phyloP scores from a whole-genome alignment of 495 filamentous ascomycete genomes.

The Friedmanniomyces simplex region DNA sequence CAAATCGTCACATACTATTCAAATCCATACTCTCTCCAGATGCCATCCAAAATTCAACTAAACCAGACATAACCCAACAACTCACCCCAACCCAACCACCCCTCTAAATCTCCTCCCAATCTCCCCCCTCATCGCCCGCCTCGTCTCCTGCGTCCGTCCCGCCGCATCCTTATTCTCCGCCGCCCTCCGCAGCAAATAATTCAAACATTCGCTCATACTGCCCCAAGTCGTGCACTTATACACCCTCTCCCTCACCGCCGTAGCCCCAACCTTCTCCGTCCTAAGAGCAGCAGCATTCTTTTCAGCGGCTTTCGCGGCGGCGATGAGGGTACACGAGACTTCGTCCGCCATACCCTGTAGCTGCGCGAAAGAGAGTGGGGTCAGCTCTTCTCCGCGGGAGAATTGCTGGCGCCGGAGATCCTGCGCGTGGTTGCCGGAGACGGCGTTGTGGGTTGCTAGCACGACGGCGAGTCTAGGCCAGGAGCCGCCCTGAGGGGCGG shows the following conservation, averaged over 20 bases:
- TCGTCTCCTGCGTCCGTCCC: slow-evolving; percentile 60
- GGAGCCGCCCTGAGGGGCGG: slow-evolving; percentile 31
- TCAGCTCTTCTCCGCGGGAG: slow-evolving; percentile 32
- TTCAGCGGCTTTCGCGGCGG: slow-evolving; percentile 33
- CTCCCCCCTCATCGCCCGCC: slow-evolving; percentile 63
- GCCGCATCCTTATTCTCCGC: slow-evolving; percentile 90
- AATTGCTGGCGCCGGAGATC: slow-evolving; percentile 45
- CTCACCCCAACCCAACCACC: slow-evolving; percentile 16
- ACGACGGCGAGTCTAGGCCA: slow-evolving; percentile 62
- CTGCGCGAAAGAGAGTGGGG: slow-evolving; percentile 73
- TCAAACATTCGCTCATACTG: slow-evolving; percentile 83
- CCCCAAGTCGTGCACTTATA: slow-evolving; percentile 95
- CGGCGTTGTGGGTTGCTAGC: slow-evolving; percentile 87
- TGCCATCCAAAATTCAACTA: background rate
- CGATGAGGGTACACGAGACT: slow-evolving; percentile 69
- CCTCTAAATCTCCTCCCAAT: slow-evolving; percentile 48
- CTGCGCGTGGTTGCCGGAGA: slow-evolving; percentile 63
- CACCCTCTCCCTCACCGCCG: slow-evolving; percentile 36
- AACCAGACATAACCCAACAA: background rate
- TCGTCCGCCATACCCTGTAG: slow-evolving; percentile 97
- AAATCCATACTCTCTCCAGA: background rate
- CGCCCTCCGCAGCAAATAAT: slow-evolving; percentile 74
- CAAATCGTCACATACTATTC: background rate
- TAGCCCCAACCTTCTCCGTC: slow-evolving; percentile 12
- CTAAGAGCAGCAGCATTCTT: background rate